Evolutionary conservation across 2,329 filamentous ascomycete species (phyloP).

Genomic region (Phaeoacremonium minimum): DNA sequence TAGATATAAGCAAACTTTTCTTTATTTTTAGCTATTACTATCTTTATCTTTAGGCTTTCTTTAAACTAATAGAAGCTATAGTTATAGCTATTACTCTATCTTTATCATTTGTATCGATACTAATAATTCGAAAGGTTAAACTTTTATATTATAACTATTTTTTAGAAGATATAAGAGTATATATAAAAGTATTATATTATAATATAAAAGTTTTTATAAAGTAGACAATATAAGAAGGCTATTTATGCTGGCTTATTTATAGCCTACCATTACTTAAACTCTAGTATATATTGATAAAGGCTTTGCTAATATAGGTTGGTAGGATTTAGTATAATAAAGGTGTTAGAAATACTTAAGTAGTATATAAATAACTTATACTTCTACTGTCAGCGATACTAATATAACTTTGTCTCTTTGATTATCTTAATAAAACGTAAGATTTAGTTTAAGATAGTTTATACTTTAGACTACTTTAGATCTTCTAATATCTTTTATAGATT

Average conservation of each 20-base stretch:
- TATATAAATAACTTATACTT: background rate
- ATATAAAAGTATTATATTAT: background rate
- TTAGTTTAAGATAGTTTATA: background rate
- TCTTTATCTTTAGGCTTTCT: background rate
- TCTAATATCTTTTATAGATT: background rate
- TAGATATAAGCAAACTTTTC: background rate
- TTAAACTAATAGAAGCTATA: background rate
- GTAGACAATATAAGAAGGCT: conserved; percentile 1
- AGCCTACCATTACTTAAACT: conserved; percentile 3
- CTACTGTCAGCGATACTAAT: background rate
- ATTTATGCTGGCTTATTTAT: background rate
- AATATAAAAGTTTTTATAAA: background rate
- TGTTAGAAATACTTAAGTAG: conserved; percentile 1
- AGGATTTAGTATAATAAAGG: conserved; percentile 3
- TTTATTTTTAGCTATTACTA: background rate
- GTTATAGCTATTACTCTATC: background rate
- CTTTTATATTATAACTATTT: conserved; percentile 1
- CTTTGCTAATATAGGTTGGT: conserved; percentile 1
- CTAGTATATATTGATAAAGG: conserved; percentile 2
- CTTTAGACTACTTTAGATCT: background rate
- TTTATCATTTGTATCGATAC: background rate
- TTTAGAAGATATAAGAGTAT: background rate
- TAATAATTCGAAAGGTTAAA: conserved; percentile 1
- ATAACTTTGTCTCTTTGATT: background rate
- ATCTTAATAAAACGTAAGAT: background rate